Evolutionary conservation across 1,284 basidiomycete species (phyloP).

Genomic region (Thecaphora thlaspeos): DNA sequence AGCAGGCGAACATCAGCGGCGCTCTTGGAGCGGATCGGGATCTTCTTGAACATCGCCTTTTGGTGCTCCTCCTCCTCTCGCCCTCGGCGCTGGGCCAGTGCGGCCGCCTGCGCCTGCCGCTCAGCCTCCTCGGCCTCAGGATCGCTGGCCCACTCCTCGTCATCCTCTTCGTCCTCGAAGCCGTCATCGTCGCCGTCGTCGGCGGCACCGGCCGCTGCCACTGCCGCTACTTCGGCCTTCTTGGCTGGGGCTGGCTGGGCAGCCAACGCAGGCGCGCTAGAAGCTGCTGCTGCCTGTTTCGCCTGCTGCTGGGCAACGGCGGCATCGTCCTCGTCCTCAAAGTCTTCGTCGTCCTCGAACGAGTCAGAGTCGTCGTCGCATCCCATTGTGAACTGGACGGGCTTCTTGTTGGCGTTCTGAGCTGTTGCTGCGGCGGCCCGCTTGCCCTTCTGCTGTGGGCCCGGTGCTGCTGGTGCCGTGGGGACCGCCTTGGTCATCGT

Average conservation of each 20-base stretch:
- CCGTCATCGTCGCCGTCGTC: conserved; percentile 9
- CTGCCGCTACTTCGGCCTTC: not conserved
- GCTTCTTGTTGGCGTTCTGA: conserved; percentile 6
- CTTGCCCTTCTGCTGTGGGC: not conserved
- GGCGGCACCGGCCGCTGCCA: not conserved
- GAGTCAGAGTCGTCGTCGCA: conserved; percentile 41
- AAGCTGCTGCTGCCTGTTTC: too few relatives aligned
- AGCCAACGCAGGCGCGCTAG: too few relatives aligned
- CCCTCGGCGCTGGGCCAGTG: conserved; percentile 58
- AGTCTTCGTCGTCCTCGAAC: conserved; percentile 37
- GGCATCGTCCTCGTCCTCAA: conserved; percentile 20
- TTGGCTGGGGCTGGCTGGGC: too few relatives aligned
- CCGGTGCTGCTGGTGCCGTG: not conserved
- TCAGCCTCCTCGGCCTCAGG: conserved; percentile 55
- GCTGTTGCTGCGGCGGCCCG: conserved; percentile 8
- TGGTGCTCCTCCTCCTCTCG: conserved; percentile 69
- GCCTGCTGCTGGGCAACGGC: not conserved
- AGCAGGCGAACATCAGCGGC: conserved; percentile 46
- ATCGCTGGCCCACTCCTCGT: conserved; percentile 57
- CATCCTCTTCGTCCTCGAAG: conserved; percentile 23
- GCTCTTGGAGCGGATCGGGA: conserved; percentile 62
- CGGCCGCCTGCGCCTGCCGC: conserved; percentile 45
- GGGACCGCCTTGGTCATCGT: conserved; percentile 36
- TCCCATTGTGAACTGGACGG: conserved; percentile 52
- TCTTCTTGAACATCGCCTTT: conserved; percentile 73